Conservation (phyloP, 1,284 basidiomycete species). For the Fomitiporia mediterranea region DNA sequence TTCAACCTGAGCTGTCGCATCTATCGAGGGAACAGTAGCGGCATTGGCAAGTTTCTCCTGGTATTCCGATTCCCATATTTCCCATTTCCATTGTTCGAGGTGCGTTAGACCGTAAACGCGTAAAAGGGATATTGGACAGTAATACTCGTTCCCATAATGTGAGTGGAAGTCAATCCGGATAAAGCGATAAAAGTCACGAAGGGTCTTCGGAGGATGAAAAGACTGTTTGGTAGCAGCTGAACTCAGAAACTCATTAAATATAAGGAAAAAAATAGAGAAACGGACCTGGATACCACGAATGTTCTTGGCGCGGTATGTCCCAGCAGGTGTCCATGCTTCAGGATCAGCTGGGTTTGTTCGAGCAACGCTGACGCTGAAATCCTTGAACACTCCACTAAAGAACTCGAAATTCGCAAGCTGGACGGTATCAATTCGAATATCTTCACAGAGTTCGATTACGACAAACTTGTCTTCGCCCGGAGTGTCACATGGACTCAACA, state of each 20-base stretch:
- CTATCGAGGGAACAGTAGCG: conserved; percentile 13
- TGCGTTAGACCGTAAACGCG: conserved; percentile 96
- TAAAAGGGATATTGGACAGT: conserved; percentile 90
- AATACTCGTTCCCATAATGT: conserved; percentile 94
- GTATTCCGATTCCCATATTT: conserved; percentile 69
- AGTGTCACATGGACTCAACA: conserved; percentile 89
- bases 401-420: conserved; percentile 98
- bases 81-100: conserved; percentile 94
- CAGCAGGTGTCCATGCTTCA: conserved; percentile 67
- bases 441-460: conserved; percentile 95
- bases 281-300: conserved; percentile 87
- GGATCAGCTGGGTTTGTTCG: conserved; percentile 63
- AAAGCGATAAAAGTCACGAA: conserved; percentile 85
- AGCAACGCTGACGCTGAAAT: conserved; percentile 83
- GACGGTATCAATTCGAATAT: conserved; percentile 93
- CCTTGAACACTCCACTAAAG: conserved; percentile 95
- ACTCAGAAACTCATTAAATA: conserved; percentile 1
- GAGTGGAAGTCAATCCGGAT: conserved; percentile 93
- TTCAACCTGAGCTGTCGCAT: conserved; percentile 17
- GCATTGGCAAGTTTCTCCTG: conserved; percentile 40
- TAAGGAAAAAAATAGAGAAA: conserved; percentile 18
- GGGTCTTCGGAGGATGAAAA: conserved; percentile 67
- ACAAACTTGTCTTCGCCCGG: conserved; percentile 69
- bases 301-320: conserved; percentile 85
- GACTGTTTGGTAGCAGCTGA: conserved; percentile 40